Conservation (phyloP, 768 basidiomycete genomes). For the Termitomyces sp. region DNA sequence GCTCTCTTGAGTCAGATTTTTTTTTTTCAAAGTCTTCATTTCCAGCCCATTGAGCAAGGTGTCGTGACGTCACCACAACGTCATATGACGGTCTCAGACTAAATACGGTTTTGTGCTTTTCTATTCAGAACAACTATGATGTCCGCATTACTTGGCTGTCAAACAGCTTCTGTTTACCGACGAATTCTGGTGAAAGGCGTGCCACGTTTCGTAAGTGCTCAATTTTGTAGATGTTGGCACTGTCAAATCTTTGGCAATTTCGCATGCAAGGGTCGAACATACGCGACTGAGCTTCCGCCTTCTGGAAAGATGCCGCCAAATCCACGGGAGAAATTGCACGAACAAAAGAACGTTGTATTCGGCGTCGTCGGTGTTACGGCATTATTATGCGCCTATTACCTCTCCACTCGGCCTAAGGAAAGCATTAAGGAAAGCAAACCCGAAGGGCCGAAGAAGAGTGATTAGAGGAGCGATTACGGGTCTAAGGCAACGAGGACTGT, state of each 20-base stretch:
- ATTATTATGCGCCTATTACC: neutral
- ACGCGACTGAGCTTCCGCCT: neutral
- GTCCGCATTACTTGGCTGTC: neutral
- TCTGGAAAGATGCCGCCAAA: slow-evolving; percentile 3
- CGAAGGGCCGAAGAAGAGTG: neutral
- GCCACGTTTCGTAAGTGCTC: neutral
- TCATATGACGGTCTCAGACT: neutral
- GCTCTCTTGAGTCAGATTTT: too few relatives aligned
- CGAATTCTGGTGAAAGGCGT: neutral
- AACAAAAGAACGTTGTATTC: neutral
- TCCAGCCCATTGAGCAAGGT: neutral
- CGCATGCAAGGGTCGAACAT: neutral
- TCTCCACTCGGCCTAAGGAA: slow-evolving; percentile 1
- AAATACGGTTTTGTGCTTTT: neutral
- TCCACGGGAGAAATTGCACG: neutral
- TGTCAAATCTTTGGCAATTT: neutral
- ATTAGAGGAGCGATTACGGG: neutral
- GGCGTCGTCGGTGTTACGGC: neutral
- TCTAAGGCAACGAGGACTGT: neutral
- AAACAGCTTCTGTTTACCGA: neutral
- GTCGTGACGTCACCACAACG: neutral
- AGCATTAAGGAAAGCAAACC: neutral
- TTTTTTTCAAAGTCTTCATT: too few relatives aligned
- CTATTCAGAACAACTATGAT: neutral
- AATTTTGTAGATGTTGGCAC: neutral